Evolutionary conservation across 1,139 yeast species (phyloP).

Genomic region (Meyerozyma carpophila): DNA sequence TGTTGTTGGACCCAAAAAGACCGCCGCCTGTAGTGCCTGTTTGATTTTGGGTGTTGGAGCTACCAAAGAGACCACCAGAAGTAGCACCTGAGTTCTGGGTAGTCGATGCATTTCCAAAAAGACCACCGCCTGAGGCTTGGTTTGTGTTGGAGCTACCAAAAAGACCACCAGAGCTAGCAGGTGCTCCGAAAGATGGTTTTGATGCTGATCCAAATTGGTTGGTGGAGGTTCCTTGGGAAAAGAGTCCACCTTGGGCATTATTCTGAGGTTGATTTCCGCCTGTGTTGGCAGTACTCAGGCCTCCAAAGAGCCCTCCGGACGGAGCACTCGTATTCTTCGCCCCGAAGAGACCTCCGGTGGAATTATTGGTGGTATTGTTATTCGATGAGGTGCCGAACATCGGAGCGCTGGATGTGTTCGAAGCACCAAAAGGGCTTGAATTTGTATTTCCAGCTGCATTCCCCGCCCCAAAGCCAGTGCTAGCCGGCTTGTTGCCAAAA

Average conservation of each 20-base stretch:
- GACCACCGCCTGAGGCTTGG: conserved; percentile 6
- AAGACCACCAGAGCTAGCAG: conserved; percentile 10
- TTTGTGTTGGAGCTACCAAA: conserved; percentile 9
- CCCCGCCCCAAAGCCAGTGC: conserved; percentile 22
- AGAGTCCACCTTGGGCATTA: conserved; percentile 1
- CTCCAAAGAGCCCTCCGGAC: conserved; percentile 8
- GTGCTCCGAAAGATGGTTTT: conserved; percentile 2
- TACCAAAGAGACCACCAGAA: conserved; percentile 4
- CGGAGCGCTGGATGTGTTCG: conserved; percentile 5
- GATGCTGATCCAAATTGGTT: conserved; percentile 4
- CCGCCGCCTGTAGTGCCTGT: conserved; percentile 7
- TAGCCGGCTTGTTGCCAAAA: conserved; percentile 12
- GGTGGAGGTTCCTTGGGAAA: conserved; percentile 1
- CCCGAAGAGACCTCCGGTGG: conserved; percentile 26
- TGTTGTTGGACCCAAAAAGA: not conserved
- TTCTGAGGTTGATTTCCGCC: not conserved
- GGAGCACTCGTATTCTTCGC: conserved; percentile 6
- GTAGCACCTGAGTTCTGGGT: not conserved
- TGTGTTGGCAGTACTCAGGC: not conserved
- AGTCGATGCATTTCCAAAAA: conserved; percentile 4
- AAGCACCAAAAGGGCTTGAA: conserved; percentile 21
- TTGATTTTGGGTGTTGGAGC: conserved; percentile 1
- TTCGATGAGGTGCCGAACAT: not conserved
- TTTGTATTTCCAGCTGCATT: conserved; percentile 7
- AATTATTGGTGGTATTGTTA: not conserved